Percentiles rank a stretch among this genome's conserved stretches.
Conservation (phyloP, 495 filamentous ascomycete species). For the Delitschia confertaspora region DNA sequence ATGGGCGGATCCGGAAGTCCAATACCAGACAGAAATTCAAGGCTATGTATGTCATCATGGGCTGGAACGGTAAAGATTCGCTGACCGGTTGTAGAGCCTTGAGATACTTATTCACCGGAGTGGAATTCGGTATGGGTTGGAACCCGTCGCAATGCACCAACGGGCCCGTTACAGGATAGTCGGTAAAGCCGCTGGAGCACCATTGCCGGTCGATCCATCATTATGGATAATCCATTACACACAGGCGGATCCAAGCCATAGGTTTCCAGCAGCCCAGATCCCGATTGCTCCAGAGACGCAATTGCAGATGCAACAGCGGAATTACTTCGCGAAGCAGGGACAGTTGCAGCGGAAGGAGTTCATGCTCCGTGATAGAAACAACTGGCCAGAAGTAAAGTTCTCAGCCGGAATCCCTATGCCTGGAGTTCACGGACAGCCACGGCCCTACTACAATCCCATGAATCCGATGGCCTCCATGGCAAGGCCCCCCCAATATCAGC, state of each 20-base stretch:
- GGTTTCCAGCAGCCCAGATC: slow-evolving; percentile 57
- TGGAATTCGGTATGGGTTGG: slow-evolving; percentile 61
- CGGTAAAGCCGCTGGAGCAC: slow-evolving; percentile 51
- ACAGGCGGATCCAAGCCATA: slow-evolving; percentile 59
- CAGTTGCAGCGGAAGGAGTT: slow-evolving; percentile 86
- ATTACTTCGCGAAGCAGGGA: slow-evolving; percentile 64
- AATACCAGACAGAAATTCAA: slow-evolving; percentile 57
- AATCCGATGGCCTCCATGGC: slow-evolving; percentile 8
- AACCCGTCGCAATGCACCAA: slow-evolving; percentile 60
- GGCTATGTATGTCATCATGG: slow-evolving; percentile 70
- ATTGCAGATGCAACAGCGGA: slow-evolving; percentile 51
- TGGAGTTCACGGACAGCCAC: slow-evolving; percentile 26
- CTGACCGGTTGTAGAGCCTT: slow-evolving; percentile 44
- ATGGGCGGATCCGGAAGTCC: slow-evolving; percentile 73
- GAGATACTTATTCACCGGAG: slow-evolving; percentile 75
- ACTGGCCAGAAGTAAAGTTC: slow-evolving; percentile 78
- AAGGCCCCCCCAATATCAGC: slow-evolving; percentile 13
- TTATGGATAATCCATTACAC: slow-evolving; percentile 95
- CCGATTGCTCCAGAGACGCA: slow-evolving; percentile 51
- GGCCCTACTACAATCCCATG: slow-evolving; percentile 18
- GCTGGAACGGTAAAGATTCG: too few species aligned
- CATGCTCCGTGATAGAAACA: slow-evolving; percentile 76
- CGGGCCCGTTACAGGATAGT: slow-evolving; percentile 78
- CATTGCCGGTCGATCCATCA: slow-evolving; percentile 62
- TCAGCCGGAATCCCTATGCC: slow-evolving; percentile 37